phyloP scores from a whole-genome alignment of 1,284 basidiomycete genomes.

The Naganishia albida region DNA sequence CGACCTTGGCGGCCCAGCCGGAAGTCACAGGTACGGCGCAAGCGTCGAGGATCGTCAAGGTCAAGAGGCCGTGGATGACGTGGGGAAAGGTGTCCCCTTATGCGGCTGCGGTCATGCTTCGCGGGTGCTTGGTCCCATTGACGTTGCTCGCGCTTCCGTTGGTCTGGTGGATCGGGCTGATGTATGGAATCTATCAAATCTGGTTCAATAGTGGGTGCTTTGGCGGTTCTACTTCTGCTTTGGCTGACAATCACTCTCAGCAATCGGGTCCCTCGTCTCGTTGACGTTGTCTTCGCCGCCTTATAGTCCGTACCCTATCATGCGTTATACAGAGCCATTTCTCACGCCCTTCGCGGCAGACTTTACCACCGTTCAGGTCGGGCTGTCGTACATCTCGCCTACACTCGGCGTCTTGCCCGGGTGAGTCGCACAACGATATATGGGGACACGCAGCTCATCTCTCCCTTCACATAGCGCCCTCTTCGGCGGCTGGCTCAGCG shows the following conservation, averaged over 20 bases:
- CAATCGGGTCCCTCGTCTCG: conserved; percentile 16
- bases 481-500: conserved; percentile 18
- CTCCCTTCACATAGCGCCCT: background rate
- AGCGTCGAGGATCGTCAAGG: background rate
- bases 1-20: background rate
- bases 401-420: conserved; percentile 10
- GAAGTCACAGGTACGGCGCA: background rate
- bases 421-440: background rate
- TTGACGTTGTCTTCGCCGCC: conserved; percentile 10
- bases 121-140: conserved; percentile 35
- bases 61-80: conserved; percentile 11
- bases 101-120: conserved; percentile 33
- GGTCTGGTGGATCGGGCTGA: conserved; percentile 34
- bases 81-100: conserved; percentile 13
- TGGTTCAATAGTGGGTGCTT: conserved; percentile 36
- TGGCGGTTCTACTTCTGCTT: background rate
- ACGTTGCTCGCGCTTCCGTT: conserved; percentile 32
- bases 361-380: conserved; percentile 3
- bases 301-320: background rate
- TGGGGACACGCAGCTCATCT: background rate
- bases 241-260: conserved; percentile 30
- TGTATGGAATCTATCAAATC: conserved; percentile 37
- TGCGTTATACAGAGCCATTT: background rate
- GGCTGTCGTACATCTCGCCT: conserved; percentile 13
- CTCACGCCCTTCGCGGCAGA: background rate